Evolutionary conservation across 2,329 filamentous ascomycete species (phyloP), one percentile per base, ranked within the genome.

Genomic region (Fusarium duplospermum): DNA sequence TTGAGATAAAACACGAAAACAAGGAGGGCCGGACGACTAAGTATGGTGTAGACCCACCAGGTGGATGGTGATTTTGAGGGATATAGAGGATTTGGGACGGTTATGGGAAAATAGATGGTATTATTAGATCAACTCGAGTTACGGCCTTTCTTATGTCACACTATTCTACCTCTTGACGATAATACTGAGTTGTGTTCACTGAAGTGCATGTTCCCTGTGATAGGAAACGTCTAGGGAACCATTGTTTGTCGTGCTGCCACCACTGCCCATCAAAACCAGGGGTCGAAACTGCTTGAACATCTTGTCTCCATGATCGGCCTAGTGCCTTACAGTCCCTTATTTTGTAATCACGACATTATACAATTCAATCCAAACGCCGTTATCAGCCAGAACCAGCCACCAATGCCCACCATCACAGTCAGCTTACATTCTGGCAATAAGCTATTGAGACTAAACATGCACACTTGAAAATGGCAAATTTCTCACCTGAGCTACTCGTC

Each of bases 1-100:
- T 86, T 20, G 81, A 84, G 58, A 74, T 86, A 4, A 72, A 70
- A 7, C 77, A 70, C 2, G 78, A 79, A 20, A 71, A 80, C 2
- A 70, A 78, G 16, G 69, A 61, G 5, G 58, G 56, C 6, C 63
- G 66, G 2, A 58, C 58, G 1, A 74, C 62, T 16, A 64, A 62
- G 10, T 57, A 56, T 2, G 20, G 56, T 7, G 60, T 64, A 14
- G 40, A 42, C 2, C 66, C 61, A 4, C 59, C 57, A 13, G 67
- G 66, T 7, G 54, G 64, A 22, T 78, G 76, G 76, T 77, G 36
- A 63, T 52, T 33, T 7, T 52, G 22, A 52, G 6, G 13, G 54
- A 13, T 29, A 27, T n/a, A n/a, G 16, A 38, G 35, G 16, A 29
- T 14, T 40, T 58, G 54, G 20, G 31, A 58, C 22, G 54, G 22